Base-by-base conservation (phyloP, 257 asterid genomes). In the Solanum sejunctum region DNA sequence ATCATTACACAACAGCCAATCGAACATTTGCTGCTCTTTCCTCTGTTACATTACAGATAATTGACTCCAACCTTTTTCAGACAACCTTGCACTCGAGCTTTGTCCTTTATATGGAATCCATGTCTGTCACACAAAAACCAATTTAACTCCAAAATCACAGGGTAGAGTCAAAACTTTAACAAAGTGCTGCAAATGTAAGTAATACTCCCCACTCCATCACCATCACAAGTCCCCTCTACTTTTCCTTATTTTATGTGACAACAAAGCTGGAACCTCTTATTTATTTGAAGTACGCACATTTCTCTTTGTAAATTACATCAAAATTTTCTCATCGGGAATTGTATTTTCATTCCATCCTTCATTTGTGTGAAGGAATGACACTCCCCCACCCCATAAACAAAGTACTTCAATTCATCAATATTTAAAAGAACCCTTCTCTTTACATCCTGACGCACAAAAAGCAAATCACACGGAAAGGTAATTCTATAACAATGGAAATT, bases 61-160 rank as follows among this genome's bases (percentile, higher is more conserved):
- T 52, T 81, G 61, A 56, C 73, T 86, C 89, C 63, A 85, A 97
- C 99, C 99, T 93, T 91, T 94, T 88, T 97, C 98, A 13, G 98
- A 90, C 88, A 95, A 88, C 90, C 93, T 90, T 26, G 97, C 90
- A 88, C 88, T 92, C 18, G 98, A 94, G 84, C 88, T 90, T 84
- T 93, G 98, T 54, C 98, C 99, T 93, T 97, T 95, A 92, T 95
- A 97, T 7, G 99, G 99, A 85, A 94, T 93, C 99, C 99, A 97
- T 52, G 99, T 95, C 99, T 97, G 86, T 64, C 89, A 84, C 23
- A 51, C 73, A 52, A 88, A 61, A 21, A 80, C 41, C 63, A 77
- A 77, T 26, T 77, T 52, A 77, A 23, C 51, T 23, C 21, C 47
- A 21, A 16, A 51, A 49, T 15, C 21, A 23, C 61, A 49, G 57